Percentiles rank a stretch among this genome's conserved stretches.
Evolutionary conservation across 2,329 filamentous ascomycete species (phyloP).

Genomic region (Fusarium pilosicola): DNA sequence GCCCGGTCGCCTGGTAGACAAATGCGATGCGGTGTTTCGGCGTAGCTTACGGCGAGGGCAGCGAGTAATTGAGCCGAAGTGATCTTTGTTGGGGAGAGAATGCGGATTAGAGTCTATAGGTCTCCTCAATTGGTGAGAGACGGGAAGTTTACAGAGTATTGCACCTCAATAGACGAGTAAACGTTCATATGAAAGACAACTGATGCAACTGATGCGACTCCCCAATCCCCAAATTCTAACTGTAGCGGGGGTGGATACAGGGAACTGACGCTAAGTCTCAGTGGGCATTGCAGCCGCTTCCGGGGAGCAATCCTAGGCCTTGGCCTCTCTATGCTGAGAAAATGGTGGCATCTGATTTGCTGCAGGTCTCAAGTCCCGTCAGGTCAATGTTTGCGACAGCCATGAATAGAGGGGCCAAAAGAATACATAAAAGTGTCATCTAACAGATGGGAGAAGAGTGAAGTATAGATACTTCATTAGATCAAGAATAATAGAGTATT

Average conservation of each 20-base stretch:
- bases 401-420: neutral
- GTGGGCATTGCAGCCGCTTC: conserved; percentile 34
- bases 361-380: conserved; percentile 1
- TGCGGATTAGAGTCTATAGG: neutral
- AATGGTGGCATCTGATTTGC: conserved; percentile 44
- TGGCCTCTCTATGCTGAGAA: conserved; percentile 39
- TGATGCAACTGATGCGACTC: neutral
- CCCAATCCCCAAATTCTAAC: conserved; percentile 21
- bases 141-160: neutral
- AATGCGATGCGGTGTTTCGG: conserved; percentile 37
- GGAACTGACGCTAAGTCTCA: conserved; percentile 29
- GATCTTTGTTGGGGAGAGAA: neutral
- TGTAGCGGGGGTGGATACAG: conserved; percentile 38
- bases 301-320: conserved; percentile 29
- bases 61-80: neutral
- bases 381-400: conserved; percentile 7
- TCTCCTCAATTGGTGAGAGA: neutral
- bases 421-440: neutral
- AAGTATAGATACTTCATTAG: neutral
- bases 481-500: neutral
- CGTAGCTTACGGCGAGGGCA: conserved; percentile 40
- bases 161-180: neutral
- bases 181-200: neutral
- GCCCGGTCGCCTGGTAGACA: conserved; percentile 35
- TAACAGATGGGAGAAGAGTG: neutral